Conservation (phyloP, 225 moss, liverwort and hornwort genomes). For the Takakia lepidozioides region DNA sequence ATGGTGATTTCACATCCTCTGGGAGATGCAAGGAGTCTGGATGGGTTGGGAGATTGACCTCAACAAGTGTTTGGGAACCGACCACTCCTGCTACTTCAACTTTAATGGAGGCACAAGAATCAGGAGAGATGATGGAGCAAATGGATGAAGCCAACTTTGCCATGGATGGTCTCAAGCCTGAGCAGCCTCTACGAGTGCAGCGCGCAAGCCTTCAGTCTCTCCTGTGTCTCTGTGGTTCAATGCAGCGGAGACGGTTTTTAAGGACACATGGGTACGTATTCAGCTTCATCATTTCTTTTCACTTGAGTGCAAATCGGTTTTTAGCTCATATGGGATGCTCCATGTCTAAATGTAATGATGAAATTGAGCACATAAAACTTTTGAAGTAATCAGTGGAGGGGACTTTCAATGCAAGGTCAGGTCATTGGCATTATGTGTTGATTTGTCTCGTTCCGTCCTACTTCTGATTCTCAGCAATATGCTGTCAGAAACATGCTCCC, state of each 20-base stretch:
- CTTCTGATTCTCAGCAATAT: too few species aligned
- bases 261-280: conserved; percentile 80
- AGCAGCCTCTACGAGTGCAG: conserved; percentile 92
- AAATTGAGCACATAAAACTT: too few species aligned
- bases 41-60: conserved; percentile 43
- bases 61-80: conserved; percentile 57
- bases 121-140: conserved; percentile 99
- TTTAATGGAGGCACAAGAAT: conserved; percentile 93
- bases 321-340: neutral
- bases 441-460: too few species aligned
- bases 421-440: too few species aligned
- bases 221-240: conserved; percentile 80
- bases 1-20: conserved; percentile 24
- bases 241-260: conserved; percentile 91
- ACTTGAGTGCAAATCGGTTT: too few species aligned
- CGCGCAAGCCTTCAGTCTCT: conserved; percentile 97
- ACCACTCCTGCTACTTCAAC: conserved; percentile 77
- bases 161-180: conserved; percentile 81
- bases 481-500: too few species aligned
- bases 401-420: too few species aligned
- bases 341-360: too few species aligned
- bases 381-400: neutral
- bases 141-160: conserved; percentile 99
- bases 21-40: conserved; percentile 33
- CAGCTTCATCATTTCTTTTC: too few species aligned